Conservation (phyloP, 192 early-diverging fungal species). For the Diversispora epigaea region DNA sequence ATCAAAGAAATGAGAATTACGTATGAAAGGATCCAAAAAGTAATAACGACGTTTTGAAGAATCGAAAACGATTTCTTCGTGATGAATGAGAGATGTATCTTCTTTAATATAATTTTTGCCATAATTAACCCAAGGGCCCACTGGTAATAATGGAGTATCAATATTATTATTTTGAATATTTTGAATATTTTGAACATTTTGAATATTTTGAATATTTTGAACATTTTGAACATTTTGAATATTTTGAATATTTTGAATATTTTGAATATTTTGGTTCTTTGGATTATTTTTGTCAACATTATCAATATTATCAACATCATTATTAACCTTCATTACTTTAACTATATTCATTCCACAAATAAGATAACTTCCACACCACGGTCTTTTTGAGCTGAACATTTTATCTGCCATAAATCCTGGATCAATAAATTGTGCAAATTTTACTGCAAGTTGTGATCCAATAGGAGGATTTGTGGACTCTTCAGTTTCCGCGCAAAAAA, state of each 20-base stretch:
- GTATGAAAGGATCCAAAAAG: conserved; percentile 27
- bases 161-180: too few relatives aligned
- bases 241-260: too few relatives aligned
- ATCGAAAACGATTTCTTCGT: conserved; percentile 25
- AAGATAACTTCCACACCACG: conserved; percentile 43
- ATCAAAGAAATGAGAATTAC: conserved; percentile 29
- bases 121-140: conserved; percentile 31
- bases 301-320: background rate
- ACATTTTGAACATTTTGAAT: too few relatives aligned
- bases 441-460: conserved; percentile 34
- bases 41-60: conserved; percentile 33
- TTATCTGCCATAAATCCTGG: conserved; percentile 40
- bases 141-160: conserved; percentile 17
- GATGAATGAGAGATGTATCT: background rate
- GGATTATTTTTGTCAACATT: background rate
- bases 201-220: too few relatives aligned
- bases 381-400: conserved; percentile 29
- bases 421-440: conserved; percentile 39
- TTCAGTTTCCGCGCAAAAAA: conserved; percentile 43
- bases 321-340: conserved; percentile 31
- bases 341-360: conserved; percentile 44
- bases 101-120: conserved; percentile 18
- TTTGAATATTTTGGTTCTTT: too few relatives aligned
- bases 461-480: conserved; percentile 25
- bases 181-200: too few relatives aligned